Base-by-base conservation (phyloP, 345 rosid species). In the Hypericum perforatum region DNA sequence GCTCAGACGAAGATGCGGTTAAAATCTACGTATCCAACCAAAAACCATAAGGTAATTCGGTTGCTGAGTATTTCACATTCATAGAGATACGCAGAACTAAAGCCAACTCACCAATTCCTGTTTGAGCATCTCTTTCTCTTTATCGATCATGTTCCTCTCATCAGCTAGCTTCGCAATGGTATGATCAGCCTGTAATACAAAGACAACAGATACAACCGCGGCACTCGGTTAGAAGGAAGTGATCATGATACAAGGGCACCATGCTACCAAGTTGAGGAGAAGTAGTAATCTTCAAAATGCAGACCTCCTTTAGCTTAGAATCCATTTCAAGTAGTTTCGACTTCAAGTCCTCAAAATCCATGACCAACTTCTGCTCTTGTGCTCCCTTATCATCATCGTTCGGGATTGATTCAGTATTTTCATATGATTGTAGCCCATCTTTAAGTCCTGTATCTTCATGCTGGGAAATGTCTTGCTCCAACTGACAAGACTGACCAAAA, bases 141-240 rank as follows among this genome's bases (percentile, higher is more conserved):
- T 59, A 41, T 41, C 43, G 10, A 54, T 63, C 54, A 13, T 45
- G 39, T 47, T 71, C 22, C 62, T 73, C 61, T 75, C 86, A 45
- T 75, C 74, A 9, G 52, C 64, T 56, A 81, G 64, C 63, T 65
- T 62, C 42, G 12, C 42, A 16, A 77, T 73, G 14, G 60, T 69
- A 46, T 32, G 60, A 37, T 75, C 79, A 54, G 86, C 83, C 86
- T 77, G 70, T 44, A 68, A 62, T 52, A 14, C 45, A 8, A 9
- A 44, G 14, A 29, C 8, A 22, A 56, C 32, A 22, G 32, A 22
- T 22, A 22, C 1, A 22, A 22, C 32, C n/a, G n/a, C n/a, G n/a
- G n/a, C n/a, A n/a, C n/a, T n/a, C n/a, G n/a, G n/a, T n/a, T n/a
- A 5, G 15, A 43, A 8, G 56, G 43, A 6, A 5, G 15, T 22